Percentiles rank a stretch among this genome's conserved stretches.
Evolutionary conservation across 2,329 filamentous ascomycete species (phyloP).

Genomic region (Colletotrichum sp.): DNA sequence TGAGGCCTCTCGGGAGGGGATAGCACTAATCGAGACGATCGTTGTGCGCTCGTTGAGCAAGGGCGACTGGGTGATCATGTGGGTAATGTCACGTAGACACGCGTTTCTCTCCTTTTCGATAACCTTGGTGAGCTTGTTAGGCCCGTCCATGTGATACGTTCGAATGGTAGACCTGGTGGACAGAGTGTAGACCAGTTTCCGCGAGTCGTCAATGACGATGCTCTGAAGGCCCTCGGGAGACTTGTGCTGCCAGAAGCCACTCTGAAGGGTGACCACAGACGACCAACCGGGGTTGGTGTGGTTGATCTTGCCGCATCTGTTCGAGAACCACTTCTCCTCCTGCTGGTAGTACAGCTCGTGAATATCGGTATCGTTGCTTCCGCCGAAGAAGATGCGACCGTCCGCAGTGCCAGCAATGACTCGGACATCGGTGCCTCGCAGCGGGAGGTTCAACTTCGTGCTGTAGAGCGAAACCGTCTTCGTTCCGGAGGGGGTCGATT

Average conservation of each 20-base stretch:
- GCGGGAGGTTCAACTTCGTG: conserved; percentile 82
- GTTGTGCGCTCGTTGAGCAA: conserved; percentile 72
- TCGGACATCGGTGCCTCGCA: conserved; percentile 78
- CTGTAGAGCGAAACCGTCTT: conserved; percentile 82
- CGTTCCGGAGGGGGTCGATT: conserved; percentile 69
- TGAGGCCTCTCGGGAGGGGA: conserved; percentile 78
- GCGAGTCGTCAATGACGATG: conserved; percentile 86
- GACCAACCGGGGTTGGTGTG: conserved; percentile 80
- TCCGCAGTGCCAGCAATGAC: conserved; percentile 81
- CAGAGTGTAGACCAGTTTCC: conserved; percentile 88
- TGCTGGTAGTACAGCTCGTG: conserved; percentile 97
- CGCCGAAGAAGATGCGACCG: conserved; percentile 93
- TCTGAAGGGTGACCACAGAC: conserved; percentile 61
- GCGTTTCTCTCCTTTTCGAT: conserved; percentile 69
- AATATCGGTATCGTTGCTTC: conserved; percentile 81
- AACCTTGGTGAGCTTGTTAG: conserved; percentile 64
- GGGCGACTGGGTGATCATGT: conserved; percentile 79
- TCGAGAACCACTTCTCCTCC: conserved; percentile 96
- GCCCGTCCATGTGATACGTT: conserved; percentile 83
- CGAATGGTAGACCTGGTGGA: conserved; percentile 88
- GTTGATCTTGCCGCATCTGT: conserved; percentile 85
- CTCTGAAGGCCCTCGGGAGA: conserved; percentile 71
- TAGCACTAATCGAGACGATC: conserved; percentile 86
- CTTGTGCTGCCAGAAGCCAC: conserved; percentile 56
- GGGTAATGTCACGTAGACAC: conserved; percentile 76